Percentiles rank a stretch among this genome's conserved stretches.
These are phyloP conservation scores for Areca catechu DNA, from an alignment of 176 grass and related monocot species.

Conservation along the genomic window DNA sequence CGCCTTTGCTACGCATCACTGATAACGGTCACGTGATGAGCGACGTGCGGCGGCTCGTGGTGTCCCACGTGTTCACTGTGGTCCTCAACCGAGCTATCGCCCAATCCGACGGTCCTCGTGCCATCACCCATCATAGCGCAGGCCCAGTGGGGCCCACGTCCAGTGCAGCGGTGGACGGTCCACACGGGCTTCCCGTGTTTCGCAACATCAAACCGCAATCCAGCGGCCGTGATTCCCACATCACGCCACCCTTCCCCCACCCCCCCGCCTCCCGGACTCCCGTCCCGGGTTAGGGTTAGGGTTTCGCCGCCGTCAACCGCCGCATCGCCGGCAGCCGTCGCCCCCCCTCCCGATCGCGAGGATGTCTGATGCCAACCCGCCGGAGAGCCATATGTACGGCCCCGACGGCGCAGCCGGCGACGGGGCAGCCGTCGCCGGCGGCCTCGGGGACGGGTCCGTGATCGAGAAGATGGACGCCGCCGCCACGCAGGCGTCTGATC, in stretches of 20 bases:
- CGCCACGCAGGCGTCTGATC: slow-evolving; percentile 18
- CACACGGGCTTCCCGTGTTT: slow-evolving; percentile 6
- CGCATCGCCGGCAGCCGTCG: too few relatives aligned
- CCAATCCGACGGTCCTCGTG: too few relatives aligned
- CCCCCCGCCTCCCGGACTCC: neutral
- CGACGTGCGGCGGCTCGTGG: too few relatives aligned
- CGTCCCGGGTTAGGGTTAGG: slow-evolving; percentile 50
- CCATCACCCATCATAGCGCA: too few relatives aligned
- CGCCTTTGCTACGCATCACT: too few relatives aligned
- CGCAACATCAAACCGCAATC: neutral
- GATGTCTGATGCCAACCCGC: slow-evolving; percentile 35
- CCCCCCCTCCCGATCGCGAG: slow-evolving; percentile 13
- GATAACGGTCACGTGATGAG: too few relatives aligned
- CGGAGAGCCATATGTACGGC: neutral
- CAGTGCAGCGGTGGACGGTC: neutral
- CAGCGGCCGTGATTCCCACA: slow-evolving; percentile 9
- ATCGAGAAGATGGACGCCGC: slow-evolving; percentile 22
- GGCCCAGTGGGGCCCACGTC: too few relatives aligned
- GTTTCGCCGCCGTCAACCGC: neutral
- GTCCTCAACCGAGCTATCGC: too few relatives aligned
- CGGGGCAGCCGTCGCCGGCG: too few relatives aligned
- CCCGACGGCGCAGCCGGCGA: slow-evolving; percentile 19
- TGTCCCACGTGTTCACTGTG: too few relatives aligned
- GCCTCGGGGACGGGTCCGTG: neutral
- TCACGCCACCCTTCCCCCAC: neutral